These are phyloP conservation scores for Vinca minor DNA, from an alignment of 257 asterid species.

Conservation along the genomic window DNA sequence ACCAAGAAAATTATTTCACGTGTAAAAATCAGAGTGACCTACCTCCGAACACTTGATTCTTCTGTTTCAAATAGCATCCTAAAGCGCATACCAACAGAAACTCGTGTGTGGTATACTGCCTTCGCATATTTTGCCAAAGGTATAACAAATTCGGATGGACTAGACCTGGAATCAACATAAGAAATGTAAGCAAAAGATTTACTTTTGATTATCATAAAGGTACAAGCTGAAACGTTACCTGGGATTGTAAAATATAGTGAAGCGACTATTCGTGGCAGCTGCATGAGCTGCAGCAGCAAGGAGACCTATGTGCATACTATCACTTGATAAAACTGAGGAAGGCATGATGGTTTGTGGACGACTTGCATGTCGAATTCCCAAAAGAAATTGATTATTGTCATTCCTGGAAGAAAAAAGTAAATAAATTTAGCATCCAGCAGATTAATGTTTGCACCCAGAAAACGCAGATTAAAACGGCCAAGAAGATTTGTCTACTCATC, in stretches of 20 bases:
- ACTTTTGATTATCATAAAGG: neutral
- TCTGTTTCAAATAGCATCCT: slow-evolving; percentile 94
- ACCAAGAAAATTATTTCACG: neutral
- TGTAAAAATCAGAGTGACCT: slow-evolving; percentile 16
- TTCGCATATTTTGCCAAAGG: slow-evolving; percentile 83
- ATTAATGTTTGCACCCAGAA: neutral
- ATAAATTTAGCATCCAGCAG: neutral
- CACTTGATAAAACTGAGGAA: slow-evolving; percentile 82
- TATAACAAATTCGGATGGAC: slow-evolving; percentile 85
- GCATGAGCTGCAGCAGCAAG: slow-evolving; percentile 99
- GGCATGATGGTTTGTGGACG: slow-evolving; percentile 91
- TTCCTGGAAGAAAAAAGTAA: slow-evolving; percentile 42
- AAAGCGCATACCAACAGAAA: slow-evolving; percentile 92
- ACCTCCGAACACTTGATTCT: slow-evolving; percentile 91
- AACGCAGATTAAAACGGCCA: neutral
- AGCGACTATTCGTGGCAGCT: slow-evolving; percentile 83
- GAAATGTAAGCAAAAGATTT: slow-evolving; percentile 7
- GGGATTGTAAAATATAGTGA: slow-evolving; percentile 80
- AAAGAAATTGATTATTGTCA: slow-evolving; percentile 66
- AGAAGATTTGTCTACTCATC: neutral
- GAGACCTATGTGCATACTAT: slow-evolving; percentile 96
- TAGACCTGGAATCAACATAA: slow-evolving; percentile 51
- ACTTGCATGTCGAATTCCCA: slow-evolving; percentile 86
- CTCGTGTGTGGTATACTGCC: slow-evolving; percentile 74
- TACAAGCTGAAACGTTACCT: slow-evolving; percentile 32